Evolutionary conservation across 2,329 filamentous ascomycete genomes (phyloP).

Genomic region (Aspergillus flavus): DNA sequence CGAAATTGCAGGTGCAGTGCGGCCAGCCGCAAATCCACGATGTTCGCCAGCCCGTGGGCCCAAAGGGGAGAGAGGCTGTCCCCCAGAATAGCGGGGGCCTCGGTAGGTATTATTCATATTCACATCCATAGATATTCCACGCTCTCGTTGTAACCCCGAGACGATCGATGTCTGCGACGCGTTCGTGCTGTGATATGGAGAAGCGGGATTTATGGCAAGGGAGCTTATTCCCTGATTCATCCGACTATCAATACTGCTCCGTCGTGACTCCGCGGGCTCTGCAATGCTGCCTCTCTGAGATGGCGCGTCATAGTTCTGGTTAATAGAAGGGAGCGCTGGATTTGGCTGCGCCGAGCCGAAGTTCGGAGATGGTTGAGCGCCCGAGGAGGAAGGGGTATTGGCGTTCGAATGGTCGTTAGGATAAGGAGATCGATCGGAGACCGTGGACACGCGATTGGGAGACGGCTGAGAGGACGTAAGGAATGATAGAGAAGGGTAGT

Average conservation of each 20-base stretch:
- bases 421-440: slow-evolving; percentile 46
- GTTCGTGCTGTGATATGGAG: slow-evolving; percentile 52
- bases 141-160: slow-evolving; percentile 45
- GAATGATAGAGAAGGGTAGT: slow-evolving; percentile 47
- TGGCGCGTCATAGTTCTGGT: slow-evolving; percentile 58
- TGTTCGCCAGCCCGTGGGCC: slow-evolving; percentile 43
- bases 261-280: slow-evolving; percentile 50
- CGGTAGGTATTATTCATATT: slow-evolving; percentile 39
- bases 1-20: slow-evolving; percentile 52
- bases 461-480: slow-evolving; percentile 50
- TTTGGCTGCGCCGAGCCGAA: slow-evolving; percentile 42
- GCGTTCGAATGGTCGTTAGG: slow-evolving; percentile 40
- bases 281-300: slow-evolving; percentile 46
- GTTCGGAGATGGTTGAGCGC: slow-evolving; percentile 42
- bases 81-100: slow-evolving; percentile 44
- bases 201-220: slow-evolving; percentile 49
- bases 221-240: slow-evolving; percentile 54
- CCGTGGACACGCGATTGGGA: slow-evolving; percentile 43
- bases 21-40: slow-evolving; percentile 46
- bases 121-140: slow-evolving; percentile 45
- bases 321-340: slow-evolving; percentile 59
- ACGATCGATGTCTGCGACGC: slow-evolving; percentile 50
- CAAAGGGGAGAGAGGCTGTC: slow-evolving; percentile 45
- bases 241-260: slow-evolving; percentile 53
- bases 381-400: slow-evolving; percentile 40